phyloP scores from a whole-genome alignment of 148 eudicot species.

The Drosera capensis region DNA sequence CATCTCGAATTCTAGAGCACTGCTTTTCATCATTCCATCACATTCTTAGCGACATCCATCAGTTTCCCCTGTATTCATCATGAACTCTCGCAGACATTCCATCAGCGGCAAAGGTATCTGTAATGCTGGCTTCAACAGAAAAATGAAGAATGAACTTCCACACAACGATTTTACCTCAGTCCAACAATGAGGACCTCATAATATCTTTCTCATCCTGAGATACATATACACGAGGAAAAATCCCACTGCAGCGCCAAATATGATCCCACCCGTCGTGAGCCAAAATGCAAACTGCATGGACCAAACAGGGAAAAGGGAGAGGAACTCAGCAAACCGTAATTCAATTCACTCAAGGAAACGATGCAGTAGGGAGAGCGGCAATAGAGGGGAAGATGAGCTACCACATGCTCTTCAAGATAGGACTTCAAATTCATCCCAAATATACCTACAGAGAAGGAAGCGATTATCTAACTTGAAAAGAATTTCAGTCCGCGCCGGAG shows the following conservation, averaged over 20 bases:
- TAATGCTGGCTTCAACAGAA: no score
- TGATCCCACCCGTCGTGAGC: slow-evolving; percentile 80
- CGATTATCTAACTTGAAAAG: not conserved
- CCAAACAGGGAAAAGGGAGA: not conserved
- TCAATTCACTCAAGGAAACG: not conserved
- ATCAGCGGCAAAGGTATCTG: no score
- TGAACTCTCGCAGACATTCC: no score
- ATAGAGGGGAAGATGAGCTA: slow-evolving; percentile 20
- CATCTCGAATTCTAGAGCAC: no score
- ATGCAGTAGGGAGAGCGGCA: not conserved
- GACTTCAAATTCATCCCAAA: slow-evolving; percentile 99
- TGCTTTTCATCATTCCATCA: no score
- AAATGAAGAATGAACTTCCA: no score
- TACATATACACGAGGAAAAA: slow-evolving; percentile 70
- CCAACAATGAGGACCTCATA: no score
- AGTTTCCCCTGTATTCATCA: no score
- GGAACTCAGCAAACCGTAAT: not conserved
- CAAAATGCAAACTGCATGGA: slow-evolving; percentile 82
- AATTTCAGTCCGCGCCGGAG: not conserved
- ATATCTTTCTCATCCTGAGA: slow-evolving; percentile 67
- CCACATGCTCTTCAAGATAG: slow-evolving; percentile 89
- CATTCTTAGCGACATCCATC: no score
- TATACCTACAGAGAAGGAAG: slow-evolving; percentile 47
- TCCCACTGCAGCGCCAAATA: slow-evolving; percentile 59
- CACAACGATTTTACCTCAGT: no score